Evolutionary conservation across 2,329 filamentous ascomycete genomes (phyloP), one percentile per base, ranked within the genome.

Genomic region (Uncinocarpus reesii): DNA sequence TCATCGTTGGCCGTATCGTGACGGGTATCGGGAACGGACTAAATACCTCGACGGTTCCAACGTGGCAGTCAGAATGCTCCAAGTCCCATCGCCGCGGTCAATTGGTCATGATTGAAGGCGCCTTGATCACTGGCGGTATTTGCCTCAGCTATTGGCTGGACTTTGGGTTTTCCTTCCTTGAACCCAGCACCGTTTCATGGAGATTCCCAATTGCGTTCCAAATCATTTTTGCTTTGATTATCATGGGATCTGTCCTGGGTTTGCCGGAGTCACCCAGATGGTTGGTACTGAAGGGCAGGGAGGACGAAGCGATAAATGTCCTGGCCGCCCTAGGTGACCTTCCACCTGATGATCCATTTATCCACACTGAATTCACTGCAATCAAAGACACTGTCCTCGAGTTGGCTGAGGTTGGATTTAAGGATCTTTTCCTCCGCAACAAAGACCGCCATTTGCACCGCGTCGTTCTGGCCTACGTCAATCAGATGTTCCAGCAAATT

Each of bases 191-290:
- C 7, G 62, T 71, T n/a, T 61, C 71, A 16, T 78, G 75, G 75
- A 67, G 76, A 41, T 74, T 78, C 51, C 76, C 76, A 0, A 69
- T 79, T 43, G 73, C 71, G 6, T 76, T 79, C 58, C 77, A 80
- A 59, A 76, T 77, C 53, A 56, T 77, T 28, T 74, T 79, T 46
- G 75, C 76, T 0, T 49, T 74, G 1, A 64, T 78, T 29, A 75
- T 78, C 21, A 63, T 74, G 41, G 57, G 52, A 15, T 66, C 71
- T 38, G 69, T 76, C 31, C 63, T 73, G 47, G 65, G 66, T 11
- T 64, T 79, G 1, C 76, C 76, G 8, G 77, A 80, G 55, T 77
- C 74, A 0, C 77, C 77, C 7, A 70, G 77, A 45, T 79, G 76
- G 73, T 65, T 80, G 5, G 71, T 79, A 21, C 59, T 78, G 41